A percentile compares a stretch with the other conserved stretches of the same genome.
phyloP scores from a whole-genome alignment of 345 rosid genomes.

The Camelina sativa region DNA sequence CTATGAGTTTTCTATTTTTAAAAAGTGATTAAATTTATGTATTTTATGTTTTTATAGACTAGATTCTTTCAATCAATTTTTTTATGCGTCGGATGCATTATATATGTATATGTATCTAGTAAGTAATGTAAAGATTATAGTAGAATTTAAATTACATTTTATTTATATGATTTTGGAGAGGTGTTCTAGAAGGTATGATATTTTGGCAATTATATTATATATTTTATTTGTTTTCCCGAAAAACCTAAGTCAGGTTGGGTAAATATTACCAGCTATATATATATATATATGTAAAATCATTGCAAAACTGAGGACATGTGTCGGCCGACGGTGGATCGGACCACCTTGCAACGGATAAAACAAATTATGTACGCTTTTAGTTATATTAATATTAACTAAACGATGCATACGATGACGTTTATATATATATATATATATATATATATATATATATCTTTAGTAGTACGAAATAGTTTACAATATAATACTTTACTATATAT shows the following conservation, averaged over 20 bases:
- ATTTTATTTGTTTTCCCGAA: slow-evolving; percentile 30
- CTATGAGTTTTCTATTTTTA: too few relatives aligned
- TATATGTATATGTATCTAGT: background rate
- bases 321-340: slow-evolving; percentile 27
- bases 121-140: background rate
- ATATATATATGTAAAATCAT: slow-evolving; percentile 3
- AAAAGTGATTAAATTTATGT: too few relatives aligned
- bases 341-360: slow-evolving; percentile 27
- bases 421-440: too few relatives aligned
- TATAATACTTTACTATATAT: too few relatives aligned
- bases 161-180: slow-evolving; percentile 16
- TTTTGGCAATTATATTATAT: background rate
- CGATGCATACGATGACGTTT: slow-evolving; percentile 26
- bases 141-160: background rate
- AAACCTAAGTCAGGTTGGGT: slow-evolving; percentile 39
- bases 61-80: too few relatives aligned
- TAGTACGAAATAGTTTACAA: too few relatives aligned
- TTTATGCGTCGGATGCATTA: background rate
- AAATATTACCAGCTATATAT: slow-evolving; percentile 24
- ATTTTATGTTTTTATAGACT: background rate
- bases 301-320: slow-evolving; percentile 35
- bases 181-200: slow-evolving; percentile 37
- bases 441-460: too few relatives aligned
- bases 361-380: slow-evolving; percentile 27
- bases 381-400: slow-evolving; percentile 5